Conservation (phyloP, 2,329 filamentous ascomycete genomes). For the Trichoderma harzianum region DNA sequence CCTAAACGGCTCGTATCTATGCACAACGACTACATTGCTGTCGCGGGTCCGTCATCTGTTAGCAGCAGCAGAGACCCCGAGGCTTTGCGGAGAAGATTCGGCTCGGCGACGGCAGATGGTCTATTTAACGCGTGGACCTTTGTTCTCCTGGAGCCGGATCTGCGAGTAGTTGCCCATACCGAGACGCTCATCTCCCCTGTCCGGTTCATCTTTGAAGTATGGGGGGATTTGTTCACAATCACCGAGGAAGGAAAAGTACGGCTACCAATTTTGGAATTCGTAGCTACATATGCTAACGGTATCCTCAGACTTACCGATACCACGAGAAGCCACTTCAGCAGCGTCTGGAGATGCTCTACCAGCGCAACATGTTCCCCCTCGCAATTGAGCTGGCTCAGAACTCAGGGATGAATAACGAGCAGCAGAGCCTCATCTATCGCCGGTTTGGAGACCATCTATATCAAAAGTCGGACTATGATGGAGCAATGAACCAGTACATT, state of each 20-base stretch:
- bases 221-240: slow-evolving; percentile 89
- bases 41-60: slow-evolving; percentile 71
- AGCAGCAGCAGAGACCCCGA: slow-evolving; percentile 56
- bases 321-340: slow-evolving; percentile 89
- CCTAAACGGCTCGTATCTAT: slow-evolving; percentile 78
- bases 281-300: not conserved
- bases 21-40: slow-evolving; percentile 80
- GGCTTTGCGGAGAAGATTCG: slow-evolving; percentile 67
- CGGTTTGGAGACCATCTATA: slow-evolving; percentile 94
- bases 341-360: slow-evolving; percentile 88
- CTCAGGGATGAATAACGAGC: slow-evolving; percentile 70
- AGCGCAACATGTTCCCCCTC: slow-evolving; percentile 85
- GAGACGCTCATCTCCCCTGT: slow-evolving; percentile 81
- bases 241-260: slow-evolving; percentile 85
- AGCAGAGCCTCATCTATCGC: slow-evolving; percentile 89
- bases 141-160: slow-evolving; percentile 83
- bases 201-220: slow-evolving; percentile 76
- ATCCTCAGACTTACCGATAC: slow-evolving; percentile 71
- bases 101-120: slow-evolving; percentile 65
- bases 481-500: slow-evolving; percentile 98
- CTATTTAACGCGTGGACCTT: slow-evolving; percentile 86
- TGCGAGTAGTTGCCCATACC: slow-evolving; percentile 85
- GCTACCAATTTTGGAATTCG: too few relatives aligned
- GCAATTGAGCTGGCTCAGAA: slow-evolving; percentile 93
- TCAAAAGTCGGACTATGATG: slow-evolving; percentile 92